phyloP scores from a whole-genome alignment of 352 stramenopile species.

The Blastocystis sp. region DNA sequence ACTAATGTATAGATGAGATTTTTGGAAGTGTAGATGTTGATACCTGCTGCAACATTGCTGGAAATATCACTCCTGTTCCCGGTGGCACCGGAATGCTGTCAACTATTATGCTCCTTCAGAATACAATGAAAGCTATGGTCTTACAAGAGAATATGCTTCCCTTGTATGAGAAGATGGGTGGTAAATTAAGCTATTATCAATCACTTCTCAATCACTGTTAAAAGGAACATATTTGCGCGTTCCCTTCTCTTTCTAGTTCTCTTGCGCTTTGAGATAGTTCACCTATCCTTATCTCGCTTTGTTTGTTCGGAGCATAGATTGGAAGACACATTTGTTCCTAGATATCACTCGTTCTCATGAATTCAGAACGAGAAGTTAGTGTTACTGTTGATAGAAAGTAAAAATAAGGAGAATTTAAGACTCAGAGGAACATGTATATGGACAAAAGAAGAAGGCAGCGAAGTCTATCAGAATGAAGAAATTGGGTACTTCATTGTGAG shows the following conservation, averaged over 20 bases:
- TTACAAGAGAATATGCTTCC: constrained; percentile 47
- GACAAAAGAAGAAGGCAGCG: constrained; percentile 38
- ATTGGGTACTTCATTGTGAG: constrained; percentile 33
- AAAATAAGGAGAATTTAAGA: neutral
- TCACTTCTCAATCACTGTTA: constrained; percentile 33
- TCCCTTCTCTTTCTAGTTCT: neutral
- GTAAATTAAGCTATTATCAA: constrained; percentile 47
- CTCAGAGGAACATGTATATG: constrained; percentile 59
- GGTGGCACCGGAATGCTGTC: constrained; percentile 39
- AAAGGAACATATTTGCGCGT: constrained; percentile 14
- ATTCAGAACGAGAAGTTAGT: neutral
- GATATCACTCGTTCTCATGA: neutral
- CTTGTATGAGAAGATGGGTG: constrained; percentile 56
- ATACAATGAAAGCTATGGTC: constrained; percentile 66
- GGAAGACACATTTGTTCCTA: too few relatives aligned
- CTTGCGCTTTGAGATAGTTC: constrained; percentile 55
- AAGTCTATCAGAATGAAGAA: constrained; percentile 37
- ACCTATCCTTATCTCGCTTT: neutral
- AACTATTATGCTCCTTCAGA: constrained; percentile 59
- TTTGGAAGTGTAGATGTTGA: constrained; percentile 40
- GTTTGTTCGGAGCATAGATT: constrained; percentile 15
- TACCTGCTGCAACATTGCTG: constrained; percentile 47
- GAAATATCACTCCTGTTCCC: constrained; percentile 58
- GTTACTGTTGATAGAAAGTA: constrained; percentile 9
- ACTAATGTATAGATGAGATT: constrained; percentile 55